Percentiles rank a stretch among this genome's conserved stretches.
phyloP scores from a whole-genome alignment of 306 rosid species.

The Lathyrus tuberosus region DNA sequence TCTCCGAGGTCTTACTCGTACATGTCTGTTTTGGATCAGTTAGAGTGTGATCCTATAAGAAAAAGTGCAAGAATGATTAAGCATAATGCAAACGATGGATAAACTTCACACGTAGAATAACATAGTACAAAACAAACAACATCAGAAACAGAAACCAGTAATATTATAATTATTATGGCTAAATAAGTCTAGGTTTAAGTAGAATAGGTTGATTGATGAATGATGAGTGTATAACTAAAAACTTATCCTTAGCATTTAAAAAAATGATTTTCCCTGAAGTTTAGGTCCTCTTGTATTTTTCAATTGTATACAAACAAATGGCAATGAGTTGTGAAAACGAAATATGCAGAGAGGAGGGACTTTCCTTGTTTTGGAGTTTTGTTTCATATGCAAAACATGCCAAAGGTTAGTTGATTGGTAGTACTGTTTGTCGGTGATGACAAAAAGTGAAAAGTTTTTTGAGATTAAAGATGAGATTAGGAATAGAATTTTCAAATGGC shows the following conservation, averaged over 20 bases:
- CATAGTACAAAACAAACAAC: conserved; percentile 13
- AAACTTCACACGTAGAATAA: conserved; percentile 23
- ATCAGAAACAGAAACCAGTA: conserved; percentile 3
- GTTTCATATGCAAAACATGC: conserved; percentile 19
- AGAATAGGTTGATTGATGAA: conserved; percentile 23
- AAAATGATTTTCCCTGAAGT: background rate
- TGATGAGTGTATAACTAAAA: background rate
- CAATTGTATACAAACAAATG: conserved; percentile 27
- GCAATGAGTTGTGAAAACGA: conserved; percentile 24
- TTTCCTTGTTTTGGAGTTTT: conserved; percentile 33
- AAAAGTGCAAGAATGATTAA: background rate
- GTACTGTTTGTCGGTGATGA: background rate
- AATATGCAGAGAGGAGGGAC: background rate
- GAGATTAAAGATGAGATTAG: background rate
- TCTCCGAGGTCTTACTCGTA: background rate
- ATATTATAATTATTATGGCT: background rate
- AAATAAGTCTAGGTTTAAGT: conserved; percentile 11
- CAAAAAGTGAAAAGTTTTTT: background rate
- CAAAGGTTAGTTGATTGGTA: conserved; percentile 18
- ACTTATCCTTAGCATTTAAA: conserved; percentile 12
- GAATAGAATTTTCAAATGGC: background rate
- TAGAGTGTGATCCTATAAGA: background rate
- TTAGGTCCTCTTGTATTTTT: conserved; percentile 18
- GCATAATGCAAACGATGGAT: conserved; percentile 20
- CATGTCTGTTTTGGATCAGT: background rate